phyloP scores from a whole-genome alignment of 2,329 filamentous ascomycete species.

The Truncatella angustata region DNA sequence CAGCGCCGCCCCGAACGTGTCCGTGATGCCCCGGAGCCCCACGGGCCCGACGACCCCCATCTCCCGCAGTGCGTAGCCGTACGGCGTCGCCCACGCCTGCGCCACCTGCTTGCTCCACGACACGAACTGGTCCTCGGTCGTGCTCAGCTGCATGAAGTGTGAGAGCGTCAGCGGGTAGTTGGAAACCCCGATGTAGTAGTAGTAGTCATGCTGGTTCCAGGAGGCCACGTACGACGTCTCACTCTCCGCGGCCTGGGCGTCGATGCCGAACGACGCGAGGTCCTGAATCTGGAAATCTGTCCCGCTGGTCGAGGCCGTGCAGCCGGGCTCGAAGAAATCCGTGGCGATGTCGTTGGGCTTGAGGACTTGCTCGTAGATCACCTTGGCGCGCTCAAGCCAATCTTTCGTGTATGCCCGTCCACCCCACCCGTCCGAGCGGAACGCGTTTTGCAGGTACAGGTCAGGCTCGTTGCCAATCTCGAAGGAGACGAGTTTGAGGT shows the following conservation, averaged over 20 bases:
- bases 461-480: constrained; percentile 31
- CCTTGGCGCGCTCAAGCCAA: constrained; percentile 42
- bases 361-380: constrained; percentile 43
- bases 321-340: constrained; percentile 46
- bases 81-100: constrained; percentile 37
- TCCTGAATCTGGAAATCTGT: constrained; percentile 45
- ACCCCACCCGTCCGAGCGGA: constrained; percentile 41
- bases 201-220: constrained; percentile 55
- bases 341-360: constrained; percentile 35
- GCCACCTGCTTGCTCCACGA: constrained; percentile 43
- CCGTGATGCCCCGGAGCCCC: constrained; percentile 42
- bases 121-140: constrained; percentile 44
- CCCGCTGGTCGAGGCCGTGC: constrained; percentile 48
- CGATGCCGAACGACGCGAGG: constrained; percentile 38
- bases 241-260: constrained; percentile 31
- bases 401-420: constrained; percentile 42
- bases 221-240: constrained; percentile 31
- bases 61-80: constrained; percentile 48
- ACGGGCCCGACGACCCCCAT: constrained; percentile 50
- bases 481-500: constrained; percentile 25
- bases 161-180: constrained; percentile 39
- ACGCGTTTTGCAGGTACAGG: constrained; percentile 36
- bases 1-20: constrained; percentile 47
- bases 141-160: constrained; percentile 42
- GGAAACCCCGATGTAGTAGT: constrained; percentile 49